Evolutionary conservation across 2,329 filamentous ascomycete species (phyloP).

Genomic region (Coniella lustricola): DNA sequence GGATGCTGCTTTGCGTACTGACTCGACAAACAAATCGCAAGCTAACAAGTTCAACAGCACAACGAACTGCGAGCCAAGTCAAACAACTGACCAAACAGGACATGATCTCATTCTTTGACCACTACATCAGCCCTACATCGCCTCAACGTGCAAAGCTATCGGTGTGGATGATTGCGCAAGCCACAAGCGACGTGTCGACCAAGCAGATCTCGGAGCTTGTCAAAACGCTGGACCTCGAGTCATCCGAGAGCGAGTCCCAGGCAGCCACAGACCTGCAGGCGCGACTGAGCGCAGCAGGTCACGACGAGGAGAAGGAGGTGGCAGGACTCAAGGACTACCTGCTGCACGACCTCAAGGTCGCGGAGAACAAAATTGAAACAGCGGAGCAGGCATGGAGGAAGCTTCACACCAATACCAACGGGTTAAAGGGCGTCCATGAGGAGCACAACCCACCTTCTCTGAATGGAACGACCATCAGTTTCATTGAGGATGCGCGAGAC

Average conservation of each 20-base stretch:
- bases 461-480: slow-evolving; percentile 47
- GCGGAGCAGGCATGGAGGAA: slow-evolving; percentile 31
- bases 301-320: slow-evolving; percentile 42
- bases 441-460: slow-evolving; percentile 27
- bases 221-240: slow-evolving; percentile 28
- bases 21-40: not conserved
- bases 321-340: slow-evolving; percentile 45
- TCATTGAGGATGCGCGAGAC: slow-evolving; percentile 70
- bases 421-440: slow-evolving; percentile 25
- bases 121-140: slow-evolving; percentile 70
- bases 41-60: slow-evolving; percentile 6
- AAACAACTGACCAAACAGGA: slow-evolving; percentile 70
- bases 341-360: slow-evolving; percentile 37
- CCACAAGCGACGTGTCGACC: slow-evolving; percentile 37
- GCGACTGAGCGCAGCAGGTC: slow-evolving; percentile 27
- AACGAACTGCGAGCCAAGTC: slow-evolving; percentile 53
- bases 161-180: slow-evolving; percentile 75
- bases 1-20: not conserved
- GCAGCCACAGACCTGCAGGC: slow-evolving; percentile 28
- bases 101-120: slow-evolving; percentile 70
- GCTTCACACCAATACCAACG: slow-evolving; percentile 27
- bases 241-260: slow-evolving; percentile 24
- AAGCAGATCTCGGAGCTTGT: slow-evolving; percentile 36
- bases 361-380: slow-evolving; percentile 41
- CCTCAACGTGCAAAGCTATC: slow-evolving; percentile 70